These are phyloP conservation scores for Vaccinium macrocarpon DNA, from an alignment of 148 eudicot species.

Conservation along the genomic window DNA sequence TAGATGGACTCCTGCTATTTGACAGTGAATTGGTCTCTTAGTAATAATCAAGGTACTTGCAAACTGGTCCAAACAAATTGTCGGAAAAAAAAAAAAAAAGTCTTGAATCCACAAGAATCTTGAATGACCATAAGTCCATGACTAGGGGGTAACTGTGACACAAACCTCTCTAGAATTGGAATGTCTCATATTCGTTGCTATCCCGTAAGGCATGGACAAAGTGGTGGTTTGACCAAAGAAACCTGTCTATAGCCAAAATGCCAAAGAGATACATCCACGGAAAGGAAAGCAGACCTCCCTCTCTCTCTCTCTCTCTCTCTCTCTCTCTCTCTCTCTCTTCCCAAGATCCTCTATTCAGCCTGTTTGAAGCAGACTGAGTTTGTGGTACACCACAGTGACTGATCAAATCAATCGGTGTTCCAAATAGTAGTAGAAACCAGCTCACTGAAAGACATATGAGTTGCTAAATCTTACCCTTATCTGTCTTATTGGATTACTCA, in stretches of 20 bases:
- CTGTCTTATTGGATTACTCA: not conserved
- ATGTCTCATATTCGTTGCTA: not conserved
- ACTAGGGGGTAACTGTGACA: not conserved
- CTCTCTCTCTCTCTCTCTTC: not conserved
- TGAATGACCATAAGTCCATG: not conserved
- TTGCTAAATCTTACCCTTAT: not conserved
- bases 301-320: not conserved
- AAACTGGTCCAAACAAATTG: no score
- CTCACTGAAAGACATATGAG: slow-evolving; percentile 19
- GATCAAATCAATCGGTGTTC: not conserved
- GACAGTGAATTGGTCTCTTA: no score
- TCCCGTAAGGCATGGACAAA: not conserved
- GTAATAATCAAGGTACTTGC: no score
- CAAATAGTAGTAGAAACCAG: not conserved
- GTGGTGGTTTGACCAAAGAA: not conserved
- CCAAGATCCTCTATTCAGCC: not conserved
- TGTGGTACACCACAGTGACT: not conserved
- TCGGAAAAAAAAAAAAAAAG: no score
- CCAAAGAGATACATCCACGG: not conserved
- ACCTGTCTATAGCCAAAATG: slow-evolving; percentile 1
- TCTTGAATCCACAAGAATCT: not conserved
- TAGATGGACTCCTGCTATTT: no score
- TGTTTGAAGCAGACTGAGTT: not conserved
- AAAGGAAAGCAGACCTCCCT: not conserved
- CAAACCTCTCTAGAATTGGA: not conserved